Base-by-base conservation (phyloP, 768 basidiomycete genomes). In the Sarcomyxa edulis region DNA sequence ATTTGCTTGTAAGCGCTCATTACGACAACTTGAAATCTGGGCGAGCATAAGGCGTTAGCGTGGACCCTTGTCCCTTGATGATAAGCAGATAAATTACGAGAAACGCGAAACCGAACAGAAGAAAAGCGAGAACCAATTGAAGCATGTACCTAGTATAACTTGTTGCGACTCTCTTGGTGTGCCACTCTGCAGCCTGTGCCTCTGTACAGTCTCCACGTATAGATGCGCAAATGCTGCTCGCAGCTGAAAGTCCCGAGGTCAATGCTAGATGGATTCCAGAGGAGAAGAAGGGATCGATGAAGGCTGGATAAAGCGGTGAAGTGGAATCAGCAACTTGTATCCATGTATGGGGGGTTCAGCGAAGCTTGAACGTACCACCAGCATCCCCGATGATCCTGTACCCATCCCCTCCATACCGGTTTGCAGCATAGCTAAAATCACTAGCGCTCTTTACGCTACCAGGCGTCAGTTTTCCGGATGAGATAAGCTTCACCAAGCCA, bases 1-100 rank as follows among this genome's bases (percentile, higher is more conserved):
- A 84, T 81, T 48, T 83, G 81, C 55, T 81, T 83, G 55, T 82
- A 83, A 46, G 80, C 79, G 46, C 79, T 81, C n/a, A 83, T 60
- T 18, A 81, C 80, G 15, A 83, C 80, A 9, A 84, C 68, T 48
- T 81, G 73, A 48, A 83, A 82, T 48, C 78, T 81, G 39, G 2
- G 29, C 19, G 25, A 7, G 26, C 10, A 21, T 10, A 5, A 24
- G 5, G n/a, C 21, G n/a, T 4, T 16, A 32, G 27, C n/a, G 14
- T 41, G 14, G 43, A n/a, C n/a, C n/a, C n/a, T n/a, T n/a, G n/a
- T n/a, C n/a, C n/a, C n/a, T n/a, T n/a, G n/a, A n/a, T n/a, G n/a
- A n/a, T n/a, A n/a, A n/a, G n/a, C n/a, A n/a, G n/a, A n/a, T n/a
- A n/a, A n/a, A n/a, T n/a, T n/a, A n/a, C n/a, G n/a, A n/a, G n/a